Base-by-base conservation (phyloP, 2,329 filamentous ascomycete genomes). In the Periglandula ipomoeae region DNA sequence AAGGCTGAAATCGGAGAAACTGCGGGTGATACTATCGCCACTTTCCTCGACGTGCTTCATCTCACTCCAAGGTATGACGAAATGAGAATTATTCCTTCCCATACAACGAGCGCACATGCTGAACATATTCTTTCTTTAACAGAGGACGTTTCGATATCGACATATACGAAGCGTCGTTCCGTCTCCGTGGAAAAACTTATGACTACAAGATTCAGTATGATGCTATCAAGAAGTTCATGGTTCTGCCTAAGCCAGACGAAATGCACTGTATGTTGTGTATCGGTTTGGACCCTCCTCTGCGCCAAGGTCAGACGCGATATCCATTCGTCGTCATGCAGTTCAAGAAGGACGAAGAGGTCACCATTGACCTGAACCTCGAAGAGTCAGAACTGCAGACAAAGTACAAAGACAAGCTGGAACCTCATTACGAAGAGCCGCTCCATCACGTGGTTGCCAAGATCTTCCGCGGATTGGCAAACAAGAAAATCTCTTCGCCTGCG, bases 191-290 rank as follows among this genome's bases (percentile, higher is more conserved):
- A 61, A 98, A 98, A 73, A 98, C 93, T 22, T 98, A 98, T 74
- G 94, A 98, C 73, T 98, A 98, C 81, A 98, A 98, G 79, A 97
- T 98, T 56, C 89, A 96, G 66, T 98, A 96, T 70, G 88, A 96
- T 50, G 82, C 85, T 44, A 89, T 97, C 71, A 98, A 98, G 76
- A 97, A 97, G 67, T 97, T 97, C 65, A 96, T 98, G 83, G 80
- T 97, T 26, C 81, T 98, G 5, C 93, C 93, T 43, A 98, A 98
- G 72, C 93, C 93, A n/a, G 93, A 98, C 65, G 93, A 98, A 57
- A 81, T 93, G 59, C 93, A 98, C 65, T 90, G 87, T 56, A 85
- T 98, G 73, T 88, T 98, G 56, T 91, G 89, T 54, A 85, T 98
- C 56, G 93, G 94, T 47, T 76, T 98, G 32, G 93, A 98, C 61